These are phyloP conservation scores for Crotalaria pallida DNA, from an alignment of 306 rosid genomes.

Conservation along the genomic window DNA sequence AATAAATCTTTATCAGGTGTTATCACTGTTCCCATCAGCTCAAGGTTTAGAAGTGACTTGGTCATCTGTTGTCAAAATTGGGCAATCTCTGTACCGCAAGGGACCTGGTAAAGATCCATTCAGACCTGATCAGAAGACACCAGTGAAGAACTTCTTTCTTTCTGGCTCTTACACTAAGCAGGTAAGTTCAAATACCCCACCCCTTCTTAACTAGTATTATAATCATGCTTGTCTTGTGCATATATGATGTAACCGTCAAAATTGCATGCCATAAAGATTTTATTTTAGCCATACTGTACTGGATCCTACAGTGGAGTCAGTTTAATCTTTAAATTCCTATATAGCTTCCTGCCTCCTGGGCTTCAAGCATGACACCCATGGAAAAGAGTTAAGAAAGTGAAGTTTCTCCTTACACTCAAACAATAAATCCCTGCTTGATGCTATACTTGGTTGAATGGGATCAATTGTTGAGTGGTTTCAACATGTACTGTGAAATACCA, in stretches of 20 bases:
- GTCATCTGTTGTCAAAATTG: conserved; percentile 97
- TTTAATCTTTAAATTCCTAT: background rate
- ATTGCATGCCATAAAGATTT: background rate
- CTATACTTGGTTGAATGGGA: conserved; percentile 13
- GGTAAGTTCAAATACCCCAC: conserved; percentile 28
- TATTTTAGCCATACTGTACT: background rate
- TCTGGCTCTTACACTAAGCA: conserved; percentile 95
- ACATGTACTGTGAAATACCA: background rate
- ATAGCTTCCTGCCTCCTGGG: background rate
- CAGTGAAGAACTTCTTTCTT: conserved; percentile 85
- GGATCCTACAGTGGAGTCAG: background rate
- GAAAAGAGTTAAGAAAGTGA: conserved; percentile 9
- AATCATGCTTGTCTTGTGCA: background rate
- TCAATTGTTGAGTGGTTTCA: background rate
- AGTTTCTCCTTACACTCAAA: background rate
- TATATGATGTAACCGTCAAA: background rate
- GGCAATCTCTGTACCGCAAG: conserved; percentile 91
- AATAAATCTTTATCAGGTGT: conserved; percentile 43
- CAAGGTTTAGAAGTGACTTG: conserved; percentile 95
- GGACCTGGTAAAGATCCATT: conserved; percentile 97
- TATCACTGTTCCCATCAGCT: conserved; percentile 79
- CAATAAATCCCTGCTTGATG: conserved; percentile 3
- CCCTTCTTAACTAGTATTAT: background rate
- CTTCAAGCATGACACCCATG: background rate
- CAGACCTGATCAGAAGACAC: conserved; percentile 96